Conservation (phyloP, 306 rosid species). For the Cicer arietinum region DNA sequence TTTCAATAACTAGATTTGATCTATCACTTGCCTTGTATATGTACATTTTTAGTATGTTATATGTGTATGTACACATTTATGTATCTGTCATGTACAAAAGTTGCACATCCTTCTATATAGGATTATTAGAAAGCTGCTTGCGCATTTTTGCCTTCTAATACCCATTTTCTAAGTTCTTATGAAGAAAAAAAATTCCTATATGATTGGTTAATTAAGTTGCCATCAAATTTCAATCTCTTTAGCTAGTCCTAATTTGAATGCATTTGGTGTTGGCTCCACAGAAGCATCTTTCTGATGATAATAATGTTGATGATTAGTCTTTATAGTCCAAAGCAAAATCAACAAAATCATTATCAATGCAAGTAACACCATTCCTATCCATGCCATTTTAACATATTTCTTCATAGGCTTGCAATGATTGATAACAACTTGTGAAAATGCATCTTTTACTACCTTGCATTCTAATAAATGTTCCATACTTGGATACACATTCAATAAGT, state of each 20-base stretch:
- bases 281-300: slow-evolving; percentile 51
- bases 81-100: slow-evolving; percentile 24
- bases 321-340: slow-evolving; percentile 59
- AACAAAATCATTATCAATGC: slow-evolving; percentile 60
- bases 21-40: background rate
- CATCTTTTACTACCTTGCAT: slow-evolving; percentile 70
- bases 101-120: background rate
- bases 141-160: slow-evolving; percentile 44
- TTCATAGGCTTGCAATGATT: slow-evolving; percentile 77
- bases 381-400: slow-evolving; percentile 56
- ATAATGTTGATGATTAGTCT: slow-evolving; percentile 42
- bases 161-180: slow-evolving; percentile 32
- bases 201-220: slow-evolving; percentile 1
- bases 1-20: too few relatives aligned
- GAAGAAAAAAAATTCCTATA: background rate
- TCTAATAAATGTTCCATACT: slow-evolving; percentile 74
- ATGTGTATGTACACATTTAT: background rate
- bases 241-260: slow-evolving; percentile 43
- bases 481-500: slow-evolving; percentile 65
- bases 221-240: slow-evolving; percentile 41
- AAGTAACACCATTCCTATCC: slow-evolving; percentile 60
- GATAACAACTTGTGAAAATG: slow-evolving; percentile 64
- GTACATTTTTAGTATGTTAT: background rate
- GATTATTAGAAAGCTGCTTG: slow-evolving; percentile 44
- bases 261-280: slow-evolving; percentile 49